Base-by-base conservation (phyloP, 1,284 basidiomycete species). In the Vanrija pseudolonga region DNA sequence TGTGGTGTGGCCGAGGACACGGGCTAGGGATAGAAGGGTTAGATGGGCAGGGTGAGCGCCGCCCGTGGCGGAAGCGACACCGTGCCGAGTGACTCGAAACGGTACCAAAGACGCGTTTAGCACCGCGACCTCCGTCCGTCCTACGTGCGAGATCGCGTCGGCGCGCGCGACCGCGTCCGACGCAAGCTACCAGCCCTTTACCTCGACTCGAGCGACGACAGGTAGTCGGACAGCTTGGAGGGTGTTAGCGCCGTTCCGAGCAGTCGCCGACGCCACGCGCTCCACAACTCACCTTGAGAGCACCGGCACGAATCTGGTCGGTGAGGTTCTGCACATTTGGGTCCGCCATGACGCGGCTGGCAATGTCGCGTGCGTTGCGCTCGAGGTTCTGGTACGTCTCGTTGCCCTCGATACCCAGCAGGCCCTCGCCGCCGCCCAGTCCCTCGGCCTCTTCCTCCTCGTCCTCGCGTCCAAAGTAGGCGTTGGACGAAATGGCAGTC, bases 381-480 rank as follows among this genome's bases (percentile, higher is more conserved):
- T 96, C 93, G 22, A 94, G 63, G 20, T 68, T 70, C 26, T 76
- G 76, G 15, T 81, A 63, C 6, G 86, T 83, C 56, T 92, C 81
- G 62, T 83, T 88, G 20, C 86, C 86, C 44, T 72, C 73, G 64
- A 89, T 83, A 18, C 83, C 85, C 18, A 84, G 72, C 53, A 85
- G 56, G 19, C 81, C 78, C 1, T 78, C 81, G n/a, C 80, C 82
- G 39, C 77, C 72, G 7, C 70, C 72, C 8, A 66, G 67, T 12
- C 74, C 63, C 17, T 55, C 45, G 46, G 73, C 73, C 59, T 79
- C 79, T 6, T 76, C 68, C 38, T 80, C 84, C 45, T 93, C 89
- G 42, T 97, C 94, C 12, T 90, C 87, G 19, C 93, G 82, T 4
- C 95, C 96, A 77, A 94, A 96, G 82, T 96, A 96, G 61, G 90